Conservation (phyloP, 148 eudicot genomes). For the Chenopodium album region DNA sequence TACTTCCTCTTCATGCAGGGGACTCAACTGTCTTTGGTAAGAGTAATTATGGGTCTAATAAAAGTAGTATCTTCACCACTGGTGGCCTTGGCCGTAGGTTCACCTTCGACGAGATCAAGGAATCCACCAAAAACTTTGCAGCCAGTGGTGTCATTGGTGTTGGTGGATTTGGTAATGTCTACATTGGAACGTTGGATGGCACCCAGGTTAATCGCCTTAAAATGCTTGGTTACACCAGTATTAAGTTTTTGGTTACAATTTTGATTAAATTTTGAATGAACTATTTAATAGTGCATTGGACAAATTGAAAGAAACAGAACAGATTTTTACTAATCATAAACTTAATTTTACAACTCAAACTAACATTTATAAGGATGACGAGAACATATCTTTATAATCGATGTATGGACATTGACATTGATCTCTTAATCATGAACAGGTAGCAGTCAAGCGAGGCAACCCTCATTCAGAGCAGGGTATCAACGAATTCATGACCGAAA, state of each 20-base stretch:
- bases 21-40: slow-evolving; percentile 56
- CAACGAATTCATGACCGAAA: slow-evolving; percentile 81
- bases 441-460: slow-evolving; percentile 79
- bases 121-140: slow-evolving; percentile 70
- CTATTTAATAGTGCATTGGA: no score
- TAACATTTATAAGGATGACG: not conserved
- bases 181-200: slow-evolving; percentile 65
- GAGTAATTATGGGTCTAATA: slow-evolving; percentile 54
- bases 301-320: not conserved
- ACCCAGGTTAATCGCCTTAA: slow-evolving; percentile 29
- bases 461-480: slow-evolving; percentile 91
- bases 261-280: no score
- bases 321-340: not conserved
- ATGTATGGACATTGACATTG: not conserved
- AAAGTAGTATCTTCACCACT: slow-evolving; percentile 50
- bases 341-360: not conserved
- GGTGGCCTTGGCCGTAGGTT: slow-evolving; percentile 69
- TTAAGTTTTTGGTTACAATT: no score
- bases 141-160: slow-evolving; percentile 63
- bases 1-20: slow-evolving; percentile 75
- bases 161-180: slow-evolving; percentile 88
- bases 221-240: not conserved
- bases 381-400: not conserved
- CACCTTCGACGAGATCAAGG: slow-evolving; percentile 64
- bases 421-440: slow-evolving; percentile 25